Evolutionary conservation across 768 basidiomycete genomes (phyloP), one percentile per base, ranked within the genome.

Genomic region (Xanthoconium purpureum): DNA sequence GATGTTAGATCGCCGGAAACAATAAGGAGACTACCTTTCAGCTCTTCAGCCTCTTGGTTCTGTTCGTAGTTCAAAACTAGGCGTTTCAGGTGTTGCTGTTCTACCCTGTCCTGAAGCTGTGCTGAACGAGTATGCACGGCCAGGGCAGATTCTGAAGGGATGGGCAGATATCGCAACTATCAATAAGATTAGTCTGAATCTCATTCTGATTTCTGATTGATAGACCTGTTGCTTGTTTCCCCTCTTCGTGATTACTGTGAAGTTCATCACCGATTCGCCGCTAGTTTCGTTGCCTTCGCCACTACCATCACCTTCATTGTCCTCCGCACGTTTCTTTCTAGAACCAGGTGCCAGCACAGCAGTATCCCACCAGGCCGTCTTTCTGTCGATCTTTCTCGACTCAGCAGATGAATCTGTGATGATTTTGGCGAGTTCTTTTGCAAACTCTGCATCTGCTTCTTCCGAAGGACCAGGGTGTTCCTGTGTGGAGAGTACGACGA

Each of bases 11-110:
- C 33, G 7, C n/a, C 17, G 50, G 10, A 33, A 32, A 29, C 4
- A 10, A 44, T 60, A 40, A 52, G 17, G 32, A 40, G 32, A 29
- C 1, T 54, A 87, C 89, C 88, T 82, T 84, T 89, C 63, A 89
- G 65, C 65, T 91, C 89, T 68, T 91, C 89, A 4, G 82, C 87
- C 73, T 92, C 91, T 71, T 93, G 92, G 35, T 88, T 87, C 64
- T 93, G 91, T 66, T 93, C 92, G 60, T 93, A 94, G 68, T 93
- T 83, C 50, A 96, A 80, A 5, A 97, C 97, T 18, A 98, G 80
- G n/a, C 87, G 84, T 76, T 99, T 99, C 62, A 99, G 76, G 58
- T 98, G 92, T 71, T 98, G 94, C 63, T 98, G 96, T 68, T 99
- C 97, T 8, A 91, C 93, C 73, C 88, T 91, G 73, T 95, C 94